These are phyloP conservation scores for Passiflora organensis DNA, from an alignment of 345 rosid genomes.

Conservation along the genomic window DNA sequence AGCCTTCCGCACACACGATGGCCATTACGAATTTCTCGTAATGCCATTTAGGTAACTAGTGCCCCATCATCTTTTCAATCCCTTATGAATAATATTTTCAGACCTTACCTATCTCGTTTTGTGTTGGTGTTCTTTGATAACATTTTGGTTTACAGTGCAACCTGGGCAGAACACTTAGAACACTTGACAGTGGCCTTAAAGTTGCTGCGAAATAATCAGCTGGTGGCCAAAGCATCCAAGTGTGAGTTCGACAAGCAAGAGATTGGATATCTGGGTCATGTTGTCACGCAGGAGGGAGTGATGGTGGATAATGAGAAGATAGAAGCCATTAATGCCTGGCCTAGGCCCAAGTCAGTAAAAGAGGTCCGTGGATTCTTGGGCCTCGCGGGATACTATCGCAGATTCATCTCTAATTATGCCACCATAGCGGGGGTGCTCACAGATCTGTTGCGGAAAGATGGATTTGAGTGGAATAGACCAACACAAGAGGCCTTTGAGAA, in stretches of 20 bases:
- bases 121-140: not conserved
- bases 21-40: not conserved
- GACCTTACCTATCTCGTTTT: not conserved
- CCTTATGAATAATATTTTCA: not conserved
- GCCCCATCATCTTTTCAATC: not conserved
- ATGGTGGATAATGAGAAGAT: not conserved
- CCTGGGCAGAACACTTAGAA: not conserved
- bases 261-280: not conserved
- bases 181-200: not conserved
- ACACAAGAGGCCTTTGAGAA: not conserved
- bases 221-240: not conserved
- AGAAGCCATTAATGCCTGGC: not conserved
- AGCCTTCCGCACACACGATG: not conserved
- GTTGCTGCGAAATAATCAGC: not conserved
- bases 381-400: not conserved
- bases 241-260: too few species aligned
- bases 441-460: not conserved
- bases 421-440: not conserved
- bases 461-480: not conserved
- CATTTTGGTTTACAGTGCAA: not conserved
- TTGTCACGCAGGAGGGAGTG: not conserved
- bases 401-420: not conserved
- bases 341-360: not conserved
- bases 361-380: not conserved
- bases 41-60: not conserved